phyloP scores from a whole-genome alignment of 139 green algal species.

The Ettlia oleoabundans region DNA sequence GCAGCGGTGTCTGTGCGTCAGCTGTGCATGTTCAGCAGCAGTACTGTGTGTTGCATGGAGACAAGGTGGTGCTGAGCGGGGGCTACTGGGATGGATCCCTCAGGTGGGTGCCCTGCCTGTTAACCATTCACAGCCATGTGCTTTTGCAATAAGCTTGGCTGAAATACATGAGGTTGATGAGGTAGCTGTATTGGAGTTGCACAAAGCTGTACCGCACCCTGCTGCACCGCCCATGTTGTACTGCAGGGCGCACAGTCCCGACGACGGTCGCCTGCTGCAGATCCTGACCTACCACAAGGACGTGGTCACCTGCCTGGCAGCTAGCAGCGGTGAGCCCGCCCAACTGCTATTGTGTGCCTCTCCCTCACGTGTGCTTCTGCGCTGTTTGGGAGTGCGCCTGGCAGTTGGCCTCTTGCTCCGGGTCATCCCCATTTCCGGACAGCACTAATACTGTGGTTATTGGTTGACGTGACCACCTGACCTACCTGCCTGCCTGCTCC shows the following conservation, averaged over 20 bases:
- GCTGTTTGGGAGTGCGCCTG: too few relatives aligned
- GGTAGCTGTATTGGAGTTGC: too few relatives aligned
- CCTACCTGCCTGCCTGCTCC: not conserved
- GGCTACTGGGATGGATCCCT: slow-evolving; percentile 68
- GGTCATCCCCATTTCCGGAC: too few relatives aligned
- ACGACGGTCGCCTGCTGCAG: slow-evolving; percentile 68
- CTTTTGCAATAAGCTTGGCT: too few relatives aligned
- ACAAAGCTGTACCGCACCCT: too few relatives aligned
- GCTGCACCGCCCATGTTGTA: slow-evolving; percentile 5
- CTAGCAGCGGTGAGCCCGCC: slow-evolving; percentile 46
- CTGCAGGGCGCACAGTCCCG: slow-evolving; percentile 37
- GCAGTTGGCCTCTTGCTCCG: too few relatives aligned
- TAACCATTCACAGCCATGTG: too few relatives aligned
- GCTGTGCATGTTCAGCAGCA: slow-evolving; percentile 6
- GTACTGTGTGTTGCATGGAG: slow-evolving; percentile 51
- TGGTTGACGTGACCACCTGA: not conserved
- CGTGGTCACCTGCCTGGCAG: slow-evolving; percentile 65
- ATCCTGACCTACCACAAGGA: slow-evolving; percentile 62
- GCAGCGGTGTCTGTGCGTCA: not conserved
- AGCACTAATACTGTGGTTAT: not conserved
- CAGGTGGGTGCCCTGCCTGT: too few relatives aligned
- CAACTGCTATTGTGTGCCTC: too few relatives aligned
- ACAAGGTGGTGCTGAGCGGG: slow-evolving; percentile 44
- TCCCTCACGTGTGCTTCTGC: too few relatives aligned
- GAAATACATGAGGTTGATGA: too few relatives aligned